Base-by-base conservation (phyloP, 306 rosid genomes). In the Sicyos edulis region DNA sequence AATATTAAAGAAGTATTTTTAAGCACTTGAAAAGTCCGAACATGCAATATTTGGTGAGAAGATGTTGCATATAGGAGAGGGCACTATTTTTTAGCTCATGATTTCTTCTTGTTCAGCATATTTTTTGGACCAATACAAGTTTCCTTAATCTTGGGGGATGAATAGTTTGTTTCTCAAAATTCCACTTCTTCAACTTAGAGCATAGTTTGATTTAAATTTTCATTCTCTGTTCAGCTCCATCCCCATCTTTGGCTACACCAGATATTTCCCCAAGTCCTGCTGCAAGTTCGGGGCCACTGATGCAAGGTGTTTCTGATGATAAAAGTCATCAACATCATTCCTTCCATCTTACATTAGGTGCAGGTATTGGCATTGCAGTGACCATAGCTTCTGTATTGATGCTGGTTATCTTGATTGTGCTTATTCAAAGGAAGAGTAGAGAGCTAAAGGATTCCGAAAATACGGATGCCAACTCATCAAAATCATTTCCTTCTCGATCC, bases 261-360 rank as follows among this genome's bases (percentile, higher is more conserved):
- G 79, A 82, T 79, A 86, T 83, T 80, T 84, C 97, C 79, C 92
- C 95, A 52, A 87, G 85, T 82, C 91, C 95, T 80, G 89, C 99
- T 73, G 91, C 77, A 67, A 77, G 95, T 77, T 97, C 97, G 16
- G 80, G 79, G 66, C 92, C 84, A 54, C 78, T 80, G 77, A 59
- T 81, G 64, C 50, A 81, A 63, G 90, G 85, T 75, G 77, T 78
- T 58, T 80, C 95, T 52, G 49, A 60, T 50, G 79, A 75, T 74
- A 71, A 74, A 81, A 86, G 77, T 56, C 96, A 73, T 59, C 90
- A 71, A 75, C 96, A 73, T 63, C 95, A 73, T 77, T 59, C 89
- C 76, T 90, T 82, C 82, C 97, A 75, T 82, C 81, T 90, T 80
- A 82, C 95, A 47, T 40, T 93, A 75, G 87, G 86, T 72, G 89